These are phyloP conservation scores for Komagataella kurtzmanii DNA, from an alignment of 805 yeast species.

Conservation along the genomic window DNA sequence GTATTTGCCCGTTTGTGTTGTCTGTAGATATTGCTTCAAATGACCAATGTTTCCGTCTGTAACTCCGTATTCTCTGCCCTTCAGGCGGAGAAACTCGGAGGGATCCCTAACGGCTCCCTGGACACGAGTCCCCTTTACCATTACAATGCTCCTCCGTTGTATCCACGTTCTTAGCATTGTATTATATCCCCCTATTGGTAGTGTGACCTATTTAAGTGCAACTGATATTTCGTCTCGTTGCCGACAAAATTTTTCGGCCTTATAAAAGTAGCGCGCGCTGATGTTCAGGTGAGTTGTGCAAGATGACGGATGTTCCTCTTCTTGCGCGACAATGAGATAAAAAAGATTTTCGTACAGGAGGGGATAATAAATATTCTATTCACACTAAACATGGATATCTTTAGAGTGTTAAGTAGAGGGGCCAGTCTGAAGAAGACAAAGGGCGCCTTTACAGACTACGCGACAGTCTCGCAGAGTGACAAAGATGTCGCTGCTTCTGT, in stretches of 20 bases:
- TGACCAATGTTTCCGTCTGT: constrained; percentile 32
- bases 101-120: constrained; percentile 66
- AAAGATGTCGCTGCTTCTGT: constrained; percentile 1
- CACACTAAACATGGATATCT: constrained; percentile 62
- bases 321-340: constrained; percentile 6
- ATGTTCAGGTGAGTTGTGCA: neutral
- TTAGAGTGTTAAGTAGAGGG: constrained; percentile 74
- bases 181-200: neutral
- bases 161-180: neutral
- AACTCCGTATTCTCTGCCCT: constrained; percentile 41
- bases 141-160: constrained; percentile 12
- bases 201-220: neutral
- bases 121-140: constrained; percentile 42
- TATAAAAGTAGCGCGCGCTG: neutral
- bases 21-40: constrained; percentile 31
- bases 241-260: neutral
- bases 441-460: constrained; percentile 26
- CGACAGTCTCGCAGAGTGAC: constrained; percentile 15
- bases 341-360: constrained; percentile 1
- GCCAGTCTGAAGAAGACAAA: constrained; percentile 59
- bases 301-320: constrained; percentile 9
- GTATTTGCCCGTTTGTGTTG: constrained; percentile 22
- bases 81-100: constrained; percentile 36
- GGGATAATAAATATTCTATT: constrained; percentile 3
- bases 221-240: constrained; percentile 1